Base-by-base conservation (phyloP, 768 basidiomycete species). In the Macrolepiota dolichaula region DNA sequence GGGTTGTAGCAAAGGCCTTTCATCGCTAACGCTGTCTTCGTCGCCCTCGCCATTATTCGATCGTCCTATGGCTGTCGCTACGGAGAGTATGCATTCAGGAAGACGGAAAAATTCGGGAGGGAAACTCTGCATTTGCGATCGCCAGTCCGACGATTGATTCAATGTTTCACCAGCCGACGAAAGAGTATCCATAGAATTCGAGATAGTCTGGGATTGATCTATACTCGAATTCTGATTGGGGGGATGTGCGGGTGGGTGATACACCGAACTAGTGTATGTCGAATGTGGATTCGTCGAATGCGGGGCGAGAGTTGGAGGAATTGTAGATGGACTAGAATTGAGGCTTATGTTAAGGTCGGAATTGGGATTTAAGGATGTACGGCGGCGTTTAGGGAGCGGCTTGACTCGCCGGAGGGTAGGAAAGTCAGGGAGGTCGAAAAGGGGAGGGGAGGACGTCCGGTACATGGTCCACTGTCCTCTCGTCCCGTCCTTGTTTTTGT, bases 371-470 rank as follows among this genome's bases (percentile, higher is more conserved):
- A 50, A 56, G 10, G 66, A 59, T 25, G 83, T 86, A 62, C 87
- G 84, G 63, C 86, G 81, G 65, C 91, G 83, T 75, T 91, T 91
- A 27, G 91, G 90, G 44, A 91, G 79, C 42, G 91, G 91, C 70
- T 91, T 92, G 67, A 91, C 81, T 64, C 85, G 78, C 65, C 90
- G 80, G 55, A 85, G 74, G 40, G 82, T 72, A 46, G 84, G 82
- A 70, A 86, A 82, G 68, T 88, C 86, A 65, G 86, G 81, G 59
- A 80, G 75, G 74, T 88, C 87, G 76, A 87, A 86, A 65, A 84
- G 76, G 55, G 86, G 83, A 57, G 86, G 81, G 66, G 81, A 72
- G 27, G 66, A 56, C 68, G 75, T 77, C 66, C 79, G 77, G 72
- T 84, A 81, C 85, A 86, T 86, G 55, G 67, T 68, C 68, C 62